Evolutionary conservation across 176 grass and related monocot species (phyloP), one percentile per base, ranked within the genome.

Genomic region (Triticum monococcum): DNA sequence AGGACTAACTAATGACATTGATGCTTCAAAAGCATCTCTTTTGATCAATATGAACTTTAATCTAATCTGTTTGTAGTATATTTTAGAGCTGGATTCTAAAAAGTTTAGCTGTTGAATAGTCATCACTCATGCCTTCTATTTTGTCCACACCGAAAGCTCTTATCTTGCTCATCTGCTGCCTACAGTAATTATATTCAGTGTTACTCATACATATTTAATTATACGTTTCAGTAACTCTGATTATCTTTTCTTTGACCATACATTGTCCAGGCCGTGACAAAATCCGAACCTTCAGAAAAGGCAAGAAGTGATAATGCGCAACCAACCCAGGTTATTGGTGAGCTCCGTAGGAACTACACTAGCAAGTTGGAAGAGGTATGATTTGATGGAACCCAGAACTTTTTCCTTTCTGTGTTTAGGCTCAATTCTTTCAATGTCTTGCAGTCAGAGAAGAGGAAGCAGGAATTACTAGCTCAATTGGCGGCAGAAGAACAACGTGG

Each of bases 291-390:
- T 41, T 78, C 81, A 77, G 85, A 78, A 56, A 89, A 92, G 46
- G 60, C 46, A 37, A 78, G 40, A 79, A 86, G 18, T n/a, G 77
- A 85, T 89, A 85, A 74, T 82, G 82, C 68, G 32, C 83, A 94
- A 80, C 90, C 94, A 64, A 91, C 89, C n/a, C 87, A 96, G 78
- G 92, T 94, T 84, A 96, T 99, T 83, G 86, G 89, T 64, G 94
- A 96, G 25, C 87, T 99, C 32, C 87, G 90, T 90, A 94, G 92
- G 85, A 96, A 65, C 56, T 99, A 96, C 80, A 94, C 87, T 23
- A 94, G 77, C 91, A 99, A 94, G 91, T 79, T 99, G 81, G 97
- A 96, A 91, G 92, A 99, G 97, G 97, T 94, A 83, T 71, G 26
- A 75, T 64, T 57, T 64, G 48, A 40, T 77, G 37, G 28, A 54